phyloP scores from a whole-genome alignment of 306 rosid species.

The Datisca glomerata region DNA sequence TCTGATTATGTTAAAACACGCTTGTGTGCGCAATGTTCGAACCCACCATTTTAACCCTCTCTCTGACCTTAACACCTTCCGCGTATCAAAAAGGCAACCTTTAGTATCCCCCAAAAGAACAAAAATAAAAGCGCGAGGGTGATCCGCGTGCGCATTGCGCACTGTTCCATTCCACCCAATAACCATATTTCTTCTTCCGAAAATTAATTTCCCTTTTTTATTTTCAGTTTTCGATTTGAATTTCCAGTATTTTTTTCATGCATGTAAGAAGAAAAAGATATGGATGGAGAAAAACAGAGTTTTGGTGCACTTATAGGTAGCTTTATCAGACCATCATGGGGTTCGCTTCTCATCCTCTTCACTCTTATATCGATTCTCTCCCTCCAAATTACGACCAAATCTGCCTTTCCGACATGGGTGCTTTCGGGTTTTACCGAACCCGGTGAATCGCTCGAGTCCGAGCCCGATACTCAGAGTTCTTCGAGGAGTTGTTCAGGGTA shows the following conservation, averaged over 20 bases:
- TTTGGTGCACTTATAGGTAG: slow-evolving; percentile 4
- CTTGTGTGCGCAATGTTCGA: no score
- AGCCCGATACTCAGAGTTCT: background rate
- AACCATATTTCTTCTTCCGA: background rate
- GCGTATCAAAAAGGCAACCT: no score
- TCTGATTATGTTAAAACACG: no score
- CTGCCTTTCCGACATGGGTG: slow-evolving; percentile 24
- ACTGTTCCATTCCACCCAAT: background rate
- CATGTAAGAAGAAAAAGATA: slow-evolving; percentile 7
- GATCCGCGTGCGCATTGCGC: slow-evolving; percentile 1
- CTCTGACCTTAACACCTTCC: no score
- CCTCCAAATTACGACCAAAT: slow-evolving; percentile 32
- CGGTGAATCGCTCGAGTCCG: background rate
- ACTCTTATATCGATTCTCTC: slow-evolving; percentile 32
- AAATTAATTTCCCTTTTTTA: background rate
- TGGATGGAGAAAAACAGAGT: slow-evolving; percentile 41
- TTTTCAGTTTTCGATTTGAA: background rate
- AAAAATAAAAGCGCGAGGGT: background rate
- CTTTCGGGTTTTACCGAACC: background rate
- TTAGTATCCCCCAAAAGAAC: no score
- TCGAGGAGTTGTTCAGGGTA: slow-evolving; percentile 30
- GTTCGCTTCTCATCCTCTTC: slow-evolving; percentile 32
- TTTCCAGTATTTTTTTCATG: background rate
- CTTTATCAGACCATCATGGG: slow-evolving; percentile 28
- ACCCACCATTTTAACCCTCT: no score